Evolutionary conservation across 2,329 filamentous ascomycete species (phyloP).

Genomic region (Penicillium griseofulvum): DNA sequence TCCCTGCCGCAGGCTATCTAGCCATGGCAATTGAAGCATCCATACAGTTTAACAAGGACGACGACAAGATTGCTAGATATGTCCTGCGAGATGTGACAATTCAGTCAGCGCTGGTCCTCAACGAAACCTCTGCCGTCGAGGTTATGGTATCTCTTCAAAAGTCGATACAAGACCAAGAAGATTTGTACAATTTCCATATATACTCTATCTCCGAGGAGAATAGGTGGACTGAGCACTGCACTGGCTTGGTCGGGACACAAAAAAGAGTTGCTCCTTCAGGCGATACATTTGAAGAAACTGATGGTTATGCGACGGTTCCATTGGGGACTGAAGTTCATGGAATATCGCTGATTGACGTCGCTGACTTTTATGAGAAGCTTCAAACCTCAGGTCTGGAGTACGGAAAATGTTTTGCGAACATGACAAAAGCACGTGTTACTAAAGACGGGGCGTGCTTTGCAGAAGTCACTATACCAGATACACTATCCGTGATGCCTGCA

Average conservation of each 20-base stretch:
- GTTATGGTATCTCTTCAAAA: slow-evolving; percentile 14
- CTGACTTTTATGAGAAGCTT: slow-evolving; percentile 27
- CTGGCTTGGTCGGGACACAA: slow-evolving; percentile 9
- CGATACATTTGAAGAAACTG: not conserved
- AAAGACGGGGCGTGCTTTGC: slow-evolving; percentile 13
- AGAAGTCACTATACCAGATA: slow-evolving; percentile 27
- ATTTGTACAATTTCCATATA: slow-evolving; percentile 19
- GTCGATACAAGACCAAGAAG: not conserved
- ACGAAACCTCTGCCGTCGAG: slow-evolving; percentile 17
- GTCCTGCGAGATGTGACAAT: slow-evolving; percentile 23
- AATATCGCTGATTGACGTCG: slow-evolving; percentile 17
- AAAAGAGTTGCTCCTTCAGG: not conserved
- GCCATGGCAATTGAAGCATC: slow-evolving; percentile 31
- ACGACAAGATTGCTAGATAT: slow-evolving; percentile 2
- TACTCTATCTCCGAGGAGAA: slow-evolving; percentile 22
- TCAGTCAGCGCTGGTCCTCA: slow-evolving; percentile 23
- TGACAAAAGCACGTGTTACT: slow-evolving; percentile 14
- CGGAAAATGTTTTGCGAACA: slow-evolving; percentile 29
- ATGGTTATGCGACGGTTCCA: not conserved
- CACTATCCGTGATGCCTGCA: slow-evolving; percentile 26
- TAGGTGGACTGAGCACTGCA: slow-evolving; percentile 28
- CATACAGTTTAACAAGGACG: slow-evolving; percentile 6
- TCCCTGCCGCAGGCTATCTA: slow-evolving; percentile 32
- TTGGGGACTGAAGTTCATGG: not conserved
- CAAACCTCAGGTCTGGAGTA: slow-evolving; percentile 27